A percentile compares a stretch with the other conserved stretches of the same genome.
These are phyloP conservation scores for Zea mays DNA, from an alignment of 176 grass and related monocot genomes.

Conservation along the genomic window DNA sequence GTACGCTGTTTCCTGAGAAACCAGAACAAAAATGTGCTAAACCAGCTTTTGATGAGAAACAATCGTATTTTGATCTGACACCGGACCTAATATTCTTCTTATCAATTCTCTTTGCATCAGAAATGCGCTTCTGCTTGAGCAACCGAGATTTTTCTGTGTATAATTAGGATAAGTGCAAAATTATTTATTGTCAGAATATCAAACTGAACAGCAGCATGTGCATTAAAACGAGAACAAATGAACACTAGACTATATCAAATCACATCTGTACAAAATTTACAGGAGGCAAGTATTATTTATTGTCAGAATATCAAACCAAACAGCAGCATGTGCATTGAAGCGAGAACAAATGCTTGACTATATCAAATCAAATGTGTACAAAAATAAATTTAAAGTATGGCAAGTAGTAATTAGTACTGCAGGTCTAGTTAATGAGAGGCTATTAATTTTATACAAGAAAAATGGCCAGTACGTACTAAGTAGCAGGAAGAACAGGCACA, in stretches of 20 bases:
- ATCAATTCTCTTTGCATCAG: conserved; percentile 80
- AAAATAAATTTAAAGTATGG: too few species aligned
- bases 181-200: conserved; percentile 41
- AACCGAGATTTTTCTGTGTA: conserved; percentile 71
- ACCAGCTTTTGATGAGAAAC: conserved; percentile 66
- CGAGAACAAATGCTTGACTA: too few species aligned
- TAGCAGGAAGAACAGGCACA: background rate
- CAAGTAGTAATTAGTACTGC: background rate
- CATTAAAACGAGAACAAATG: conserved; percentile 34
- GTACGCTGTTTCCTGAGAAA: conserved; percentile 59
- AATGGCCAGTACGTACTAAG: background rate
- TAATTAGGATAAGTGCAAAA: conserved; percentile 45
- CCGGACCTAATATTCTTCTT: conserved; percentile 80
- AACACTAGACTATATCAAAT: conserved; percentile 15
- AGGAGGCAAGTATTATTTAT: too few species aligned
- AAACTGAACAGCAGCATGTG: conserved; percentile 34
- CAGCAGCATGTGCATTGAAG: too few species aligned
- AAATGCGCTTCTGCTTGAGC: conserved; percentile 76
- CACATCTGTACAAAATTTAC: background rate
- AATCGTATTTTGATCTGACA: conserved; percentile 80
- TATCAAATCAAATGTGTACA: too few species aligned
- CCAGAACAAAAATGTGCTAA: conserved; percentile 73
- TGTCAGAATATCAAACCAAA: too few species aligned
- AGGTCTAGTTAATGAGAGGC: background rate
- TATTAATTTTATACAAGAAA: background rate